These are phyloP conservation scores for Colletotrichum caudatum DNA, from an alignment of 2,329 filamentous ascomycete species.

Conservation along the genomic window DNA sequence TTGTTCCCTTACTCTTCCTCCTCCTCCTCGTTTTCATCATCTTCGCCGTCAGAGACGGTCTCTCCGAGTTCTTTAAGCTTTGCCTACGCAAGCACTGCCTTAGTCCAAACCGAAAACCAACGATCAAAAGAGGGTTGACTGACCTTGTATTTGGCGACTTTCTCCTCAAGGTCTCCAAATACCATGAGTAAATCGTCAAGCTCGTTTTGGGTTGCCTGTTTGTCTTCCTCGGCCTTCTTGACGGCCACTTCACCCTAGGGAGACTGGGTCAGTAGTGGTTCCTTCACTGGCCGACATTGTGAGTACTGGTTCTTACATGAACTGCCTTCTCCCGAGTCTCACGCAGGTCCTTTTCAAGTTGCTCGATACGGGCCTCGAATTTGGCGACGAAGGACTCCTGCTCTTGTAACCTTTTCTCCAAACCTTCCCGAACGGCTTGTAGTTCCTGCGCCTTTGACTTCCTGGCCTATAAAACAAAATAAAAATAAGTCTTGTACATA, in stretches of 20 bases:
- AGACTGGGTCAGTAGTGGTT: slow-evolving; percentile 14
- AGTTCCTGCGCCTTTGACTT: slow-evolving; percentile 72
- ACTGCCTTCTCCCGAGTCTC: slow-evolving; percentile 45
- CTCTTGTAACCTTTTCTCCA: slow-evolving; percentile 55
- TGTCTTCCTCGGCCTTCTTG: slow-evolving; percentile 70
- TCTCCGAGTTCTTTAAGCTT: slow-evolving; percentile 76
- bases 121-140: slow-evolving; percentile 42
- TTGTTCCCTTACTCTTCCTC: slow-evolving; percentile 47
- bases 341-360: slow-evolving; percentile 49
- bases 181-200: slow-evolving; percentile 86
- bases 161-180: slow-evolving; percentile 84
- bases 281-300: not conserved
- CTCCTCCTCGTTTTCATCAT: slow-evolving; percentile 67
- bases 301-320: slow-evolving; percentile 12
- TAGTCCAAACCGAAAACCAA: slow-evolving; percentile 17
- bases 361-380: slow-evolving; percentile 48
- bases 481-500: slow-evolving; percentile 41
- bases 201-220: slow-evolving; percentile 75
- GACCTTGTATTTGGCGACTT: slow-evolving; percentile 80
- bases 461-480: slow-evolving; percentile 58
- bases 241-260: slow-evolving; percentile 50
- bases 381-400: slow-evolving; percentile 55
- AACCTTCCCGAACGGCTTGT: slow-evolving; percentile 61
- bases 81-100: slow-evolving; percentile 51
- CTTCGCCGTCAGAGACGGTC: slow-evolving; percentile 81